A percentile compares a stretch with the other conserved stretches of the same genome.
Conservation (phyloP, 345 rosid species). For the Camelina laxa region DNA sequence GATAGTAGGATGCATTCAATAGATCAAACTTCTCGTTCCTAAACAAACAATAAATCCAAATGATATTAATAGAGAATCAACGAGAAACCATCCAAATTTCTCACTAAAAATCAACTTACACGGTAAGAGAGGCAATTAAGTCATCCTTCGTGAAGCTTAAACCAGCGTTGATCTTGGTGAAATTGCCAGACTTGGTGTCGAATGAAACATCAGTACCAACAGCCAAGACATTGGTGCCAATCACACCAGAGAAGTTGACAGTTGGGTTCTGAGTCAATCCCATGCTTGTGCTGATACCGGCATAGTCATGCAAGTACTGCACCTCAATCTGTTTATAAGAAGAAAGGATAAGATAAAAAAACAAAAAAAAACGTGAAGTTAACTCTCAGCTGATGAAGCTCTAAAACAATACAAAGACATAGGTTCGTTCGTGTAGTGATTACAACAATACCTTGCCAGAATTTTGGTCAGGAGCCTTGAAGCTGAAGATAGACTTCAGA, state of each 20-base stretch:
- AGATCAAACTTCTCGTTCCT: constrained; percentile 87
- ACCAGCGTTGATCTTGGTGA: constrained; percentile 84
- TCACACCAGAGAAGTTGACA: constrained; percentile 79
- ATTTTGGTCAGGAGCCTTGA: constrained; percentile 86
- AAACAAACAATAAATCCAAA: constrained; percentile 15
- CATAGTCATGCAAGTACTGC: constrained; percentile 87
- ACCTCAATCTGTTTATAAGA: constrained; percentile 67
- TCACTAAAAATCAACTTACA: constrained; percentile 53
- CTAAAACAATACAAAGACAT: background rate
- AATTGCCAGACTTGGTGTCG: constrained; percentile 76
- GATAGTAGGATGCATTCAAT: constrained; percentile 76
- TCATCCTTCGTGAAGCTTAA: constrained; percentile 71
- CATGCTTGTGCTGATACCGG: constrained; percentile 79
- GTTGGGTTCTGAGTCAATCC: constrained; percentile 82
- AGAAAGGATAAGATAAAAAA: background rate
- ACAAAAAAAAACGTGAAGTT: background rate
- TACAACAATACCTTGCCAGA: constrained; percentile 76
- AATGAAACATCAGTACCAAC: constrained; percentile 83
- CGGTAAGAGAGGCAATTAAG: constrained; percentile 65
- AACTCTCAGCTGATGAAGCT: background rate
- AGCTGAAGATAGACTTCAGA: constrained; percentile 77
- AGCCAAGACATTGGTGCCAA: constrained; percentile 64
- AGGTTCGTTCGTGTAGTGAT: background rate
- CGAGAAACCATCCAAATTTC: background rate
- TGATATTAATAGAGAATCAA: background rate